Evolutionary conservation across 768 basidiomycete genomes (phyloP), one percentile per base, ranked within the genome.

Genomic region (Lactifluus volemus): DNA sequence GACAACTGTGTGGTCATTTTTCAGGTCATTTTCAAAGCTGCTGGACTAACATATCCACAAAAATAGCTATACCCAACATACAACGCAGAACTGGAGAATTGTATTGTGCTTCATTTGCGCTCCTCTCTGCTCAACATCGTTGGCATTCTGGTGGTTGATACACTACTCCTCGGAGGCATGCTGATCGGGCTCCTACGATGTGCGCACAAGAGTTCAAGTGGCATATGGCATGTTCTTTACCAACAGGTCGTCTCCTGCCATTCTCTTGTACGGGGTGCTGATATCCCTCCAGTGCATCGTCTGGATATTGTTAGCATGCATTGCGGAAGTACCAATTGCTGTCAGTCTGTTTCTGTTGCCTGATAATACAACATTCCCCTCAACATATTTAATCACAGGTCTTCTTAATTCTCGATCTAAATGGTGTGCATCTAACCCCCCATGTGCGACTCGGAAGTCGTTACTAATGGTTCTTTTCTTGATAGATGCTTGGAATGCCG

Each of bases 151-250:
- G 57, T 51, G 41, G 49, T 36, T 5, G 49, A 51, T n/a, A 9
- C 44, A 15, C 15, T 52, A 9, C 50, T 52, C 50, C 42, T 52
- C 9, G 2, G 51, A 9, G 8, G 15, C 17, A 59, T 52, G 58
- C 25, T 59, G 2, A 29, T 59, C 4, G 58, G 58, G 15, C 50
- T 59, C 32, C 21, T 59, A 11, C 58, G 42, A 52, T 25, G 25
- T 19, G 32, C 17, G 17, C 17, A 45, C 15, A 45, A n/a, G 19
- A 25, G 12, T 8, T 11, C 58, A 52, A 29, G 8, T 6, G 50
- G 42, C n/a, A 29, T 63, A 34, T 63, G 61, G 61, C n/a, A 38
- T 8, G 17, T 63, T 10, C 57, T 63, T 49, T 58, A 58, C 44
- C 61, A 58, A 58, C 57, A 63, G 47, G 61, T 63, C 10, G 49